A percentile compares a stretch with the other conserved stretches of the same genome.
phyloP scores from a whole-genome alignment of 148 eudicot species.

The Suaeda aralocaspica region DNA sequence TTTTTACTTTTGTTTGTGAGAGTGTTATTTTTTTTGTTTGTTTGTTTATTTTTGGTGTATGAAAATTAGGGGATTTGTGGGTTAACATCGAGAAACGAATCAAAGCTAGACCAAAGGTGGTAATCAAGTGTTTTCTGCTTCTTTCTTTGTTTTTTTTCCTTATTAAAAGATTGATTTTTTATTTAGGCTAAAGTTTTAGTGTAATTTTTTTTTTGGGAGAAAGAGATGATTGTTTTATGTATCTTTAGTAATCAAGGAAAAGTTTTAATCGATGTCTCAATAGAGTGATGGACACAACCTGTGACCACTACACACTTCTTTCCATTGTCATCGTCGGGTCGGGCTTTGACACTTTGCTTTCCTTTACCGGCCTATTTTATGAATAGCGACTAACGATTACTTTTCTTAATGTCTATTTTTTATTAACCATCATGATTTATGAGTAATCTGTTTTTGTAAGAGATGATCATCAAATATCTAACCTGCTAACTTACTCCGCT shows the following conservation, averaged over 20 bases:
- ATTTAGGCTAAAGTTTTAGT: not conserved
- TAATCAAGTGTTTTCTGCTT: slow-evolving; percentile 10
- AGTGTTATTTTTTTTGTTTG: not conserved
- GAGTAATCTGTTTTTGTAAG: no score
- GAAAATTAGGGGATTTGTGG: slow-evolving; percentile 5
- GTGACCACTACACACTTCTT: not conserved
- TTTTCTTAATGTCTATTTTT: no score
- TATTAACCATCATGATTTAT: no score
- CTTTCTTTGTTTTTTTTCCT: not conserved
- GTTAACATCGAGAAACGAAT: slow-evolving; percentile 27
- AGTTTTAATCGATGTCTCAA: no score
- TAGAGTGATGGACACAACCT: not conserved
- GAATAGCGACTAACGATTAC: no score
- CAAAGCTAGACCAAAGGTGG: slow-evolving; percentile 5
- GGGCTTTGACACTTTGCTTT: not conserved
- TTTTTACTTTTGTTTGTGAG: no score
- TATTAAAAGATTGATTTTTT: not conserved
- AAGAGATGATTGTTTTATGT: not conserved
- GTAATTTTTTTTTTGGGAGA: not conserved
- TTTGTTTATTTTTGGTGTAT: slow-evolving; percentile 3
- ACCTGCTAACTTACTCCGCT: no score
- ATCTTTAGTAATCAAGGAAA: no score
- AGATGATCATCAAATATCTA: no score
- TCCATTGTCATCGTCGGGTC: not conserved
- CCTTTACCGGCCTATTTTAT: not conserved